These are phyloP conservation scores for Lignosus rhinocerotis DNA, from an alignment of 1,284 basidiomycete genomes.

Conservation along the genomic window DNA sequence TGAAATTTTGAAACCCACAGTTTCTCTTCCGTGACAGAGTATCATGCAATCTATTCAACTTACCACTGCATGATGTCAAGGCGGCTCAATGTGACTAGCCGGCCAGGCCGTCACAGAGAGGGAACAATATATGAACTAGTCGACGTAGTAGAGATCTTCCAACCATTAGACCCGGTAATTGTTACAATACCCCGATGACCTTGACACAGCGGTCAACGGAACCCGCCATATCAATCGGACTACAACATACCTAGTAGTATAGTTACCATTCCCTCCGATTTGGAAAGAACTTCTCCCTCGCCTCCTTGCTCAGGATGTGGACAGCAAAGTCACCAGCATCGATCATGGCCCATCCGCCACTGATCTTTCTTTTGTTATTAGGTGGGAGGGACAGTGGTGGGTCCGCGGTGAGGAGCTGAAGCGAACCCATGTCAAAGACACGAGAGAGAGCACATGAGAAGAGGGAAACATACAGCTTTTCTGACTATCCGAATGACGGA, in stretches of 20 bases:
- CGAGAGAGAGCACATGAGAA: too few species aligned
- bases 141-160: too few species aligned
- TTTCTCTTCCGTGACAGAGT: too few species aligned
- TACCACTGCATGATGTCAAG: too few species aligned
- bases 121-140: too few species aligned
- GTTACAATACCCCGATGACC: too few species aligned
- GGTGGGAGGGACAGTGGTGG: conserved; percentile 61
- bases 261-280: conserved; percentile 33
- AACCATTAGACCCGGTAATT: too few species aligned
- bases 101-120: too few species aligned
- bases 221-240: background rate
- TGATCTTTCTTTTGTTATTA: conserved; percentile 56
- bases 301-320: conserved; percentile 65
- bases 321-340: conserved; percentile 78
- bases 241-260: background rate
- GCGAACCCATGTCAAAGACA: background rate
- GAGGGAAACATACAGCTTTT: conserved; percentile 49
- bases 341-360: conserved; percentile 79
- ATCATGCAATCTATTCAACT: background rate
- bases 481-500: conserved; percentile 66
- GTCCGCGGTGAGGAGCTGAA: conserved; percentile 50
- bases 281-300: conserved; percentile 64
- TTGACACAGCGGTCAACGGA: background rate
- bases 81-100: too few species aligned
- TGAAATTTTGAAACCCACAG: too few species aligned